Conservation (phyloP, 2,329 filamentous ascomycete species). For the Pseudopithomyces chartarum region DNA sequence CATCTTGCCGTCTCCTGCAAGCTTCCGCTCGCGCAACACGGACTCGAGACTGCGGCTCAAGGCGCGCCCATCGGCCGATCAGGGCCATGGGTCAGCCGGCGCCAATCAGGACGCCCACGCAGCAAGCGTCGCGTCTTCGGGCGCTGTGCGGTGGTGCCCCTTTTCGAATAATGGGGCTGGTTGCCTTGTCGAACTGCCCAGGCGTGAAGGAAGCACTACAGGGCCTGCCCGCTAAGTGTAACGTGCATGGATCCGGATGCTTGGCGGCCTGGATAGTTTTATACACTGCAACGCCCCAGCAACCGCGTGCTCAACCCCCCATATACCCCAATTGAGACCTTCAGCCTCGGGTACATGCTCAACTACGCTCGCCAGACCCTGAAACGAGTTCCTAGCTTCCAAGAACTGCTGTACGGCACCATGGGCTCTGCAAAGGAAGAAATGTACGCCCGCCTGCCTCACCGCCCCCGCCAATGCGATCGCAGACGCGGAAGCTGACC, state of each 20-base stretch:
- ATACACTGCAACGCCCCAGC: conserved; percentile 16
- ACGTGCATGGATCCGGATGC: background rate
- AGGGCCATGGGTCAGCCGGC: conserved; percentile 7
- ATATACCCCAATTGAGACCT: conserved; percentile 20
- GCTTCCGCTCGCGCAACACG: background rate
- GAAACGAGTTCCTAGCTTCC: conserved; percentile 49
- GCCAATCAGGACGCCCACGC: conserved; percentile 32
- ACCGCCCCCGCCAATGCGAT: conserved; percentile 30
- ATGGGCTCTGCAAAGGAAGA: conserved; percentile 48
- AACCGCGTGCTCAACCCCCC: conserved; percentile 18
- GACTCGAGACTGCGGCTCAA: conserved; percentile 4
- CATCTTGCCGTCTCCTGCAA: background rate
- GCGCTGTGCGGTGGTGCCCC: conserved; percentile 24
- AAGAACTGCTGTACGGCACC: conserved; percentile 46
- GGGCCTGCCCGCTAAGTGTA: conserved; percentile 4
- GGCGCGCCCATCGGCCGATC: conserved; percentile 5
- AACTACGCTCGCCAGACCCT: conserved; percentile 46
- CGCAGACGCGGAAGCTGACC: conserved; percentile 24
- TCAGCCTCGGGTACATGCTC: conserved; percentile 41
- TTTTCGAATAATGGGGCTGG: conserved; percentile 23
- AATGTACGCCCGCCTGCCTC: conserved; percentile 39
- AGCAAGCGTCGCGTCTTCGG: conserved; percentile 3
- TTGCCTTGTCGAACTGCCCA: conserved; percentile 11
- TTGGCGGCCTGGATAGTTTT: conserved; percentile 17
- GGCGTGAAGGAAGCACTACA: background rate